Evolutionary conservation across 805 yeast species (phyloP).

Genomic region (Limtongia smithiae): DNA sequence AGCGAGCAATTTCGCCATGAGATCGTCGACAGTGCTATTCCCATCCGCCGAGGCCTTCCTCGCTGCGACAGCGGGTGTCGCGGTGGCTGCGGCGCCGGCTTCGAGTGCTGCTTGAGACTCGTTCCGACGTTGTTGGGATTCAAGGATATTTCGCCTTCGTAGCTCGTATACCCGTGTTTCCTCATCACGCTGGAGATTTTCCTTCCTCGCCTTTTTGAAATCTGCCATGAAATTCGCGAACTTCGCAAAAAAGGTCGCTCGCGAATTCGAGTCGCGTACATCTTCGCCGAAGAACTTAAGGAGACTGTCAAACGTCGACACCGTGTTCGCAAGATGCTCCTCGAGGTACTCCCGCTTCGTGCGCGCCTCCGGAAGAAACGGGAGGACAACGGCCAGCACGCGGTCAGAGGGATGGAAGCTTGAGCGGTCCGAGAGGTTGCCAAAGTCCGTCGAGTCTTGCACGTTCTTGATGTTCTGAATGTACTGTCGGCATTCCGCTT

Average conservation of each 20-base stretch:
- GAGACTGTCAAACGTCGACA: constrained; percentile 61
- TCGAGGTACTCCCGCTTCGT: constrained; percentile 62
- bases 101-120: constrained; percentile 6
- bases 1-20: constrained; percentile 80
- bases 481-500: constrained; percentile 65
- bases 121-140: constrained; percentile 43
- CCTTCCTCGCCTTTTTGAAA: constrained; percentile 73
- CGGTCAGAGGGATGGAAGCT: constrained; percentile 81
- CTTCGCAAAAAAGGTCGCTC: constrained; percentile 68
- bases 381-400: constrained; percentile 56
- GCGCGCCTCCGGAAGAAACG: constrained; percentile 71
- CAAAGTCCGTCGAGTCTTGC: constrained; percentile 68
- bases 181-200: constrained; percentile 77
- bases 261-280: constrained; percentile 60
- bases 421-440: constrained; percentile 76
- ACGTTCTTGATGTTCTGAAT: constrained; percentile 62
- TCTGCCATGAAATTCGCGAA: constrained; percentile 76
- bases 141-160: constrained; percentile 59
- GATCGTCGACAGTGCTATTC: constrained; percentile 71
- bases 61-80: constrained; percentile 3
- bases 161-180: constrained; percentile 73
- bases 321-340: constrained; percentile 59
- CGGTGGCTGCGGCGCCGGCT: too few relatives aligned
- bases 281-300: constrained; percentile 93
- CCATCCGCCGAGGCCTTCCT: constrained; percentile 40